phyloP scores from a whole-genome alignment of 495 filamentous ascomycete genomes.

The Collariella sp. region DNA sequence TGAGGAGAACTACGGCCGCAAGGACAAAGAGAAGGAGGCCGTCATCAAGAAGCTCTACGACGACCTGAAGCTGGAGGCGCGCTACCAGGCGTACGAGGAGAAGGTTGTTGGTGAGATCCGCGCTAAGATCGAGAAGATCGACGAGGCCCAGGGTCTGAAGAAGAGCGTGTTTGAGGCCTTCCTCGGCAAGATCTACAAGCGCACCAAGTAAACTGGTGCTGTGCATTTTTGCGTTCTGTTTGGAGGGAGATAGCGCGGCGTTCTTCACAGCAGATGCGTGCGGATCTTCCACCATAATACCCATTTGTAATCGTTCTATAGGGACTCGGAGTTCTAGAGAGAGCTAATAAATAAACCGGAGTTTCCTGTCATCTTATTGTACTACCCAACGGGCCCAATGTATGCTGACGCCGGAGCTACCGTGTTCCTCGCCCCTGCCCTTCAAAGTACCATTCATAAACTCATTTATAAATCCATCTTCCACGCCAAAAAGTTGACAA shows the following conservation, averaged over 20 bases:
- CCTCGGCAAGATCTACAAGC: slow-evolving; percentile 93
- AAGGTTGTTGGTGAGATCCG: slow-evolving; percentile 65
- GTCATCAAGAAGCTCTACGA: slow-evolving; percentile 80
- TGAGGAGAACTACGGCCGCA: slow-evolving; percentile 81
- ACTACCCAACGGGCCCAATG: no score
- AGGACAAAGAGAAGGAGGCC: slow-evolving; percentile 70
- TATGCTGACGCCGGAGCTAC: neutral
- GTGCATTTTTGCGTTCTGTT: neutral
- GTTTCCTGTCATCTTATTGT: neutral
- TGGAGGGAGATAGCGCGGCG: neutral
- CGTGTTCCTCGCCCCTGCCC: neutral
- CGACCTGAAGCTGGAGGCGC: slow-evolving; percentile 70
- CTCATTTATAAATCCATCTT: neutral
- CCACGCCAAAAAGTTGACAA: neutral
- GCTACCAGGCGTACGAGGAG: slow-evolving; percentile 86
- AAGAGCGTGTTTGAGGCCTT: slow-evolving; percentile 83
- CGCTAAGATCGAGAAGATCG: slow-evolving; percentile 64
- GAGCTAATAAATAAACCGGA: neutral
- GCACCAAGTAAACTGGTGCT: slow-evolving; percentile 59
- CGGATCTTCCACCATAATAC: neutral
- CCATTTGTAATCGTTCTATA: neutral
- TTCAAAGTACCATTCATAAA: neutral
- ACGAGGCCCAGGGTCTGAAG: slow-evolving; percentile 81
- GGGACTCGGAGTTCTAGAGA: no score
- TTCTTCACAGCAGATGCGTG: no score